Evolutionary conservation across 495 filamentous ascomycete genomes (phyloP).

Genomic region (Tuber brumale): DNA sequence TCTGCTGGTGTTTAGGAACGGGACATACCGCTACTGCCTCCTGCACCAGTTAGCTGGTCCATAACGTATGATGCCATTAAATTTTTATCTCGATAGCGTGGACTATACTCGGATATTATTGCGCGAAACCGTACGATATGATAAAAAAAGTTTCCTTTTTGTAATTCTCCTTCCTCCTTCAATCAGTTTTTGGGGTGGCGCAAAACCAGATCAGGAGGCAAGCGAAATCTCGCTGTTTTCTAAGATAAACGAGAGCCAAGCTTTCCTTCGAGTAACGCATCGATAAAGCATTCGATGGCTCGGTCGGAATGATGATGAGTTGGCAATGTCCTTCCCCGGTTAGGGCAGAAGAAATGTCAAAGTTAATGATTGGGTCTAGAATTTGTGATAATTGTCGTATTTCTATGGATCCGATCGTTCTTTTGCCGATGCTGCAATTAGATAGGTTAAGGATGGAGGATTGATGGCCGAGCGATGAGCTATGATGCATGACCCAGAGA

Average conservation of each 20-base stretch:
- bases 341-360: neutral
- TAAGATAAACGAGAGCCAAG: neutral
- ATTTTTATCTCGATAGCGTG: neutral
- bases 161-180: neutral
- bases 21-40: neutral
- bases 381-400: neutral
- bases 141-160: neutral
- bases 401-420: neutral
- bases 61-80: neutral
- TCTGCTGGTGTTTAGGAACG: neutral
- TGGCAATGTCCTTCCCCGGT: neutral
- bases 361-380: neutral
- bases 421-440: neutral
- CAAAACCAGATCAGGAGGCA: neutral
- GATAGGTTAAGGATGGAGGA: neutral
- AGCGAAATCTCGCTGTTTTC: neutral
- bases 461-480: neutral
- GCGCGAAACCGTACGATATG: neutral
- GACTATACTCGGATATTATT: neutral
- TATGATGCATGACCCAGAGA: neutral
- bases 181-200: neutral
- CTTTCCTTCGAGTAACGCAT: neutral
- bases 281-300: neutral
- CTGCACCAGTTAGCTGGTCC: neutral
- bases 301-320: neutral